phyloP scores from a whole-genome alignment of 2,329 filamentous ascomycete genomes.

The Penicillium paneum region DNA sequence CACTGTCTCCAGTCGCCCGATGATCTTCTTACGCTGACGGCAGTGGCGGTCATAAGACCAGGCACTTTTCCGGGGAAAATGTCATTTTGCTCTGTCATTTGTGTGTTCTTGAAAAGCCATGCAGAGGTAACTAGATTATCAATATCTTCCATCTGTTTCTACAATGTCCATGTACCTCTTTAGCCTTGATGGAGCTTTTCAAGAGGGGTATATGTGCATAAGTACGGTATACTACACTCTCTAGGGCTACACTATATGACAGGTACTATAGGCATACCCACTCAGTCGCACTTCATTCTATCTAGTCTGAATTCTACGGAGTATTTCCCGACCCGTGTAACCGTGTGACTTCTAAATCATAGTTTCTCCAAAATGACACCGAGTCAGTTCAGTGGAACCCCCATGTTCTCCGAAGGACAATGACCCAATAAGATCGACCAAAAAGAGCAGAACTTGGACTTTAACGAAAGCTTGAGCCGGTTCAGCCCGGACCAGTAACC shows the following conservation, averaged over 20 bases:
- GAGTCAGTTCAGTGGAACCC: slow-evolving; percentile 15
- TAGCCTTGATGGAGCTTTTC: not conserved
- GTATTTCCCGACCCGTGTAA: not conserved
- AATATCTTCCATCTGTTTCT: slow-evolving; percentile 22
- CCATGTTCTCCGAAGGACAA: slow-evolving; percentile 14
- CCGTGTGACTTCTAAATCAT: not conserved
- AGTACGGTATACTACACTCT: not conserved
- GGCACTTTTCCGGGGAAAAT: slow-evolving; percentile 9
- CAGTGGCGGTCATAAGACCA: slow-evolving; percentile 20
- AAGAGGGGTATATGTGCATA: not conserved
- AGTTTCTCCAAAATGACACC: not conserved
- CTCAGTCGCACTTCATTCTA: not conserved
- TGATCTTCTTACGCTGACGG: slow-evolving; percentile 24
- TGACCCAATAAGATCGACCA: slow-evolving; percentile 8
- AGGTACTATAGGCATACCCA: not conserved
- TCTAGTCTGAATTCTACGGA: not conserved
- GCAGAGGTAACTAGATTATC: slow-evolving; percentile 9
- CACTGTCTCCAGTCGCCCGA: slow-evolving; percentile 10
- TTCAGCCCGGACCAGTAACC: not conserved
- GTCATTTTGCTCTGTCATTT: slow-evolving; percentile 2
- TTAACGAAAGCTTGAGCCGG: slow-evolving; percentile 1
- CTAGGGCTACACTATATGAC: not conserved
- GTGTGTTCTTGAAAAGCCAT: not conserved
- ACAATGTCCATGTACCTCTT: not conserved
- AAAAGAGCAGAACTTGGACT: slow-evolving; percentile 9